Evolutionary conservation across 805 yeast genomes (phyloP), one percentile per base, ranked within the genome.

Genomic region (Wickerhamiella lipophila): DNA sequence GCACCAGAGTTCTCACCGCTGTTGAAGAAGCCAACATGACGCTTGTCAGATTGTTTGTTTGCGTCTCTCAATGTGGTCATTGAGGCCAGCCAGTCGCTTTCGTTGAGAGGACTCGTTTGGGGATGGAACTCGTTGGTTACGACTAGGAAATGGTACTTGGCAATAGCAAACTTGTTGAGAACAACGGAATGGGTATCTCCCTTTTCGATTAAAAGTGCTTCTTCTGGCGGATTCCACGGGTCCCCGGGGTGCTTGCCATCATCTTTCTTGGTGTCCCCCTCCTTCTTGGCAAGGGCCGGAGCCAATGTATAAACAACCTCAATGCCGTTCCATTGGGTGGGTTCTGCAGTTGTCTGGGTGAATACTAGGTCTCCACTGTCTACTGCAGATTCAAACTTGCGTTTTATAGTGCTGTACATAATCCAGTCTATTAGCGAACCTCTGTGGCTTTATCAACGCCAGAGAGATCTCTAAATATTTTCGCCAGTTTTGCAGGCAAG

Each of bases 1-100:
- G 95, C 95, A 1, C 97, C 98, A 53, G 94, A 78, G 56, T 77
- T 73, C 16, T 79, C 77, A 6, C 98, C 98, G 60, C 85, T 79
- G 64, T 89, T 89, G 72, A 77, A 89, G 64, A 89, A 89, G 0
- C 87, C 87, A 61, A 88, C 70, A 71, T 83, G 81, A 50, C 75
- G 71, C 32, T 66, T 65, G 25, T 65, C 68, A 63, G 68, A 19
- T 61, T 65, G 56, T 9, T 57, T 51, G 57, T 77, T 76, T 46
- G 82, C 66, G 15, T 65, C 66, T 13, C 64, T 60, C 52, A 89
- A 66, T 19, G 83, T 68, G 3, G 74, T 60, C 60, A 76, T 76
- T 4, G 82, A 70, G 0, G 79, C 75, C 32, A 66, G 60, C 51
- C 89, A 69, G 57, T 89, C 96, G n/a, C 64, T 57, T 16, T 86